Conservation (phyloP, 2,329 filamentous ascomycete genomes). For the Graphilbum fragrans region DNA sequence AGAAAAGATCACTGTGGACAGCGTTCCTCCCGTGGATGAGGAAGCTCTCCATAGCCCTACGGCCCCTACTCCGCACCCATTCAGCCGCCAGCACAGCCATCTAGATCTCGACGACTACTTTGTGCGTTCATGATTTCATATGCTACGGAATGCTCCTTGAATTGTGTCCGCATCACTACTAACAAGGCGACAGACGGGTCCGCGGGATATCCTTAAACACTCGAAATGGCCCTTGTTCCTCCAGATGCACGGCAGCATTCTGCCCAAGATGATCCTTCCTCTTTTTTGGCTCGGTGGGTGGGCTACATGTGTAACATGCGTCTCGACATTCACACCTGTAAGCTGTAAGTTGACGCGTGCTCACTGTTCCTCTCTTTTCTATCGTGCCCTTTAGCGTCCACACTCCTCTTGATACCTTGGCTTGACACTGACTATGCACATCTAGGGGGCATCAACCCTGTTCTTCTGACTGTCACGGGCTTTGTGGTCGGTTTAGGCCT, state of each 20-base stretch:
- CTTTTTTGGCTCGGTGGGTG: conserved; percentile 50
- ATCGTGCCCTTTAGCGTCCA: too few species aligned
- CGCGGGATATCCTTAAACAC: conserved; percentile 56
- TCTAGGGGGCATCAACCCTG: conserved; percentile 42
- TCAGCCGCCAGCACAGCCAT: too few species aligned
- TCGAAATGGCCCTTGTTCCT: conserved; percentile 71
- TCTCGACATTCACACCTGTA: conserved; percentile 14
- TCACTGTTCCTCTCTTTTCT: not conserved
- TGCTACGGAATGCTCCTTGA: not conserved
- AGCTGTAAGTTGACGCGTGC: conserved; percentile 9
- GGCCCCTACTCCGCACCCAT: too few species aligned
- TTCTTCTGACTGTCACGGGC: conserved; percentile 70
- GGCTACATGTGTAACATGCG: conserved; percentile 50
- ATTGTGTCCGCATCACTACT: too few species aligned
- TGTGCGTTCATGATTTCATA: conserved; percentile 18
- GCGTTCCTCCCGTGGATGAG: too few species aligned
- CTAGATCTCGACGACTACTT: conserved; percentile 34
- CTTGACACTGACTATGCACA: too few species aligned
- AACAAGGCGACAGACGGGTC: too few species aligned
- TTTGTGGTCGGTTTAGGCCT: conserved; percentile 71
- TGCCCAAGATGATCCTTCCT: conserved; percentile 63
- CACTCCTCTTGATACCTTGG: too few species aligned
- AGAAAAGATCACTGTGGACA: too few species aligned
- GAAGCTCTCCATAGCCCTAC: too few species aligned
- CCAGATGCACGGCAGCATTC: conserved; percentile 62